These are phyloP conservation scores for Populus hybrid DNA, from an alignment of 441 rosid species.

Conservation along the genomic window DNA sequence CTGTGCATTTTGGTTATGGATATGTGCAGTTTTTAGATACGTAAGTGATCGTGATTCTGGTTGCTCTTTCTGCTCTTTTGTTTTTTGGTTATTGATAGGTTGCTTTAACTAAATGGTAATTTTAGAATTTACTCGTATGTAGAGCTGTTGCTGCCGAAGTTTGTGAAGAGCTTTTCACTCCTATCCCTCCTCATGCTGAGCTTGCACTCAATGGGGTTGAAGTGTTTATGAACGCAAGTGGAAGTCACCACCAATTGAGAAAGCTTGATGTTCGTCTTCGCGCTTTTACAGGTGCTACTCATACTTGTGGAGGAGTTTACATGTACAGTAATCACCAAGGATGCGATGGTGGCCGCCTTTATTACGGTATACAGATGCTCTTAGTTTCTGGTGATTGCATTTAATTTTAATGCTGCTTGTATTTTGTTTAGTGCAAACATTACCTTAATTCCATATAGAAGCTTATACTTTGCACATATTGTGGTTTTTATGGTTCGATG, in stretches of 20 bases:
- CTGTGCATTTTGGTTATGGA: conserved; percentile 88
- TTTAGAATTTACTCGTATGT: conserved; percentile 5
- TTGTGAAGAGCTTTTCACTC: conserved; percentile 92
- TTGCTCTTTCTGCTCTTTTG: background rate
- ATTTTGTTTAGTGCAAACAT: background rate
- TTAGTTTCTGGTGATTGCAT: background rate
- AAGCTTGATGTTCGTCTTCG: conserved; percentile 85
- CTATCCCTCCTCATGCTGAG: conserved; percentile 91
- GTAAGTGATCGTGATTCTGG: conserved; percentile 10
- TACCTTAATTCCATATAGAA: background rate
- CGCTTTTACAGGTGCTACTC: conserved; percentile 87
- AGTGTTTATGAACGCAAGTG: conserved; percentile 98
- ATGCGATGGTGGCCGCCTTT: conserved; percentile 94
- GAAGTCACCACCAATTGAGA: conserved; percentile 96
- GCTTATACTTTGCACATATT: background rate
- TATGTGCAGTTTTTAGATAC: conserved; percentile 36
- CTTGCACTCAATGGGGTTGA: conserved; percentile 97
- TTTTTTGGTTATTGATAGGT: background rate
- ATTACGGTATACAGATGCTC: conserved; percentile 53
- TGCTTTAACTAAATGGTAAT: conserved; percentile 12
- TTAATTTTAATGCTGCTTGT: background rate
- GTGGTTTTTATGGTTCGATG: background rate
- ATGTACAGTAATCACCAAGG: conserved; percentile 98
- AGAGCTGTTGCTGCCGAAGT: conserved; percentile 97
- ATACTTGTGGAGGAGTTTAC: conserved; percentile 89